Percentiles rank a stretch among this genome's conserved stretches.
Evolutionary conservation across 106 monocot species (phyloP).

Genomic region (Chionographis japonica): DNA sequence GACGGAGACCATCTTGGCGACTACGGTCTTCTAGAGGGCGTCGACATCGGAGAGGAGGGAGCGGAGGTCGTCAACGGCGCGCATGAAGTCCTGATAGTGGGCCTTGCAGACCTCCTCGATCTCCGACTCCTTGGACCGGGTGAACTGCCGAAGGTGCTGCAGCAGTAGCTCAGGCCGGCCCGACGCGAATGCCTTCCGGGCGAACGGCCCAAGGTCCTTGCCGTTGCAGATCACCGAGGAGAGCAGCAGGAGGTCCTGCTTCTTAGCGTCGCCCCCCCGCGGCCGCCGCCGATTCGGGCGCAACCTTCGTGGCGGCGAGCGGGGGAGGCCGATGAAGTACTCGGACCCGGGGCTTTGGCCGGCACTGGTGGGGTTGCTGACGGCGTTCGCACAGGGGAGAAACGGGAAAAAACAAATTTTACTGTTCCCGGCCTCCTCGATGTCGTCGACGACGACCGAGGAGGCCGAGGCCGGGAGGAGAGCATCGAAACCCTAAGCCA

Average conservation of each 20-base stretch:
- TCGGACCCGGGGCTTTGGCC: no score
- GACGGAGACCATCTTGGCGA: slow-evolving; percentile 84
- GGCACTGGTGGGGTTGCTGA: no score
- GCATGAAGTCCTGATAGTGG: slow-evolving; percentile 97
- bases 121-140: slow-evolving; percentile 82
- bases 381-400: no score
- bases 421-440: no score
- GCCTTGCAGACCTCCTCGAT: slow-evolving; percentile 89
- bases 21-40: slow-evolving; percentile 79
- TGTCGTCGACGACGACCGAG: no score
- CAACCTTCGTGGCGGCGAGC: no score
- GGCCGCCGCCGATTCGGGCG: slow-evolving; percentile 13
- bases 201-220: slow-evolving; percentile 87
- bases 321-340: no score
- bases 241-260: slow-evolving; percentile 51
- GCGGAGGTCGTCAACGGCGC: slow-evolving; percentile 95
- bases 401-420: no score
- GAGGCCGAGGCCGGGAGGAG: no score
- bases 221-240: slow-evolving; percentile 81
- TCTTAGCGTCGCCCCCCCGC: slow-evolving; percentile 6
- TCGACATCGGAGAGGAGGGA: slow-evolving; percentile 92
- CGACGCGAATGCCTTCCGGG: slow-evolving; percentile 80
- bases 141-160: slow-evolving; percentile 57
- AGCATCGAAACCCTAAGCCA: no score
- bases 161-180: slow-evolving; percentile 78